Conservation (phyloP, 805 yeast genomes). For the Lipomyces starkeyi region DNA sequence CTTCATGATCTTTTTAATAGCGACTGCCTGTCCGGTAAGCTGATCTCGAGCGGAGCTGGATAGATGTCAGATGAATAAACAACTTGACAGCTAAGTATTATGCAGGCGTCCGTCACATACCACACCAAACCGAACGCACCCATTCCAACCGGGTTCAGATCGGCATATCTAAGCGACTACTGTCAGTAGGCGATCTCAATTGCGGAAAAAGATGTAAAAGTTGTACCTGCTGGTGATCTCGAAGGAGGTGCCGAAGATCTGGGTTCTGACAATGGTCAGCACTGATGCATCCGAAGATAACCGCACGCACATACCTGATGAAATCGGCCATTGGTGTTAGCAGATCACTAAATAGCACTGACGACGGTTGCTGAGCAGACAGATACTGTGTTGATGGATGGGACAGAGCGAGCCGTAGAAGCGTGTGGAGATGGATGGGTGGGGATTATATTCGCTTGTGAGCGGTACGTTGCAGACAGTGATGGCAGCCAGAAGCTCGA, state of each 20-base stretch:
- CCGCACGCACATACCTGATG: slow-evolving; percentile 38
- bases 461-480: background rate
- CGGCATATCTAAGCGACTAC: slow-evolving; percentile 67
- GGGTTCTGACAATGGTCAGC: slow-evolving; percentile 59
- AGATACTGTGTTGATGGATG: background rate
- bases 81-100: background rate
- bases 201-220: slow-evolving; percentile 37
- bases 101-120: slow-evolving; percentile 27
- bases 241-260: slow-evolving; percentile 93
- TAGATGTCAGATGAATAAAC: slow-evolving; percentile 3
- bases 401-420: background rate
- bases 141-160: slow-evolving; percentile 98
- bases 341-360: background rate
- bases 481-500: background rate
- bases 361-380: background rate
- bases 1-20: slow-evolving; percentile 96
- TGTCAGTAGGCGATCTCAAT: background rate
- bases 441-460: background rate
- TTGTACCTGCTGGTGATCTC: slow-evolving; percentile 70
- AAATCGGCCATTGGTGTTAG: slow-evolving; percentile 42
- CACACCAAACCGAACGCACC: slow-evolving; percentile 99
- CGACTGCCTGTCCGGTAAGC: slow-evolving; percentile 89
- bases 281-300: background rate
- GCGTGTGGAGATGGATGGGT: background rate
- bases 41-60: slow-evolving; percentile 81